These are phyloP conservation scores for Corrigiola litoralis DNA, from an alignment of 179 eudicot species.

Conservation along the genomic window DNA sequence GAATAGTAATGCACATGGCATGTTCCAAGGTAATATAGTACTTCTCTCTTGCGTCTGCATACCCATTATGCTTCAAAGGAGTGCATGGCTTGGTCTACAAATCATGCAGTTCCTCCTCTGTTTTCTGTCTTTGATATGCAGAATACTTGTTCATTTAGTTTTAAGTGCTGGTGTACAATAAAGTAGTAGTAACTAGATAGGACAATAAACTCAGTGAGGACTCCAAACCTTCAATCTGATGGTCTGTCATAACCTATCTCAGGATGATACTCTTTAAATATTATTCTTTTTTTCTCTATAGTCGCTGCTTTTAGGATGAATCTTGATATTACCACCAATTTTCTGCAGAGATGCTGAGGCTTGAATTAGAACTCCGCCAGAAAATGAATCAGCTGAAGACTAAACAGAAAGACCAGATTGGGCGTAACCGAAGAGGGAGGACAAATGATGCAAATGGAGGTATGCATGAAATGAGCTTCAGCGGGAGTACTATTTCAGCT, in stretches of 20 bases:
- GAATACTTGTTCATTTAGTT: too few species aligned
- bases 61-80: neutral
- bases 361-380: constrained; percentile 49
- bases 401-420: constrained; percentile 36
- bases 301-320: neutral
- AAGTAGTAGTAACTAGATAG: too few species aligned
- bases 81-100: neutral
- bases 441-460: constrained; percentile 27
- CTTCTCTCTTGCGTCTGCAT: neutral
- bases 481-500: constrained; percentile 12
- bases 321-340: neutral
- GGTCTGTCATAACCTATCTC: too few species aligned
- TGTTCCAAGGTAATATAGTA: constrained; percentile 57
- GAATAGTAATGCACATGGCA: constrained; percentile 30
- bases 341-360: constrained; percentile 47
- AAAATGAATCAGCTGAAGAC: constrained; percentile 47
- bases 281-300: too few species aligned
- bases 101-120: neutral
- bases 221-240: too few species aligned
- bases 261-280: too few species aligned
- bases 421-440: constrained; percentile 18
- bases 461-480: constrained; percentile 17
- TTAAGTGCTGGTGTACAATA: too few species aligned
- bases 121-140: neutral
- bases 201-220: too few species aligned